Base-by-base conservation (phyloP, 179 eudicot genomes). In the Heliamphora pulchella region DNA sequence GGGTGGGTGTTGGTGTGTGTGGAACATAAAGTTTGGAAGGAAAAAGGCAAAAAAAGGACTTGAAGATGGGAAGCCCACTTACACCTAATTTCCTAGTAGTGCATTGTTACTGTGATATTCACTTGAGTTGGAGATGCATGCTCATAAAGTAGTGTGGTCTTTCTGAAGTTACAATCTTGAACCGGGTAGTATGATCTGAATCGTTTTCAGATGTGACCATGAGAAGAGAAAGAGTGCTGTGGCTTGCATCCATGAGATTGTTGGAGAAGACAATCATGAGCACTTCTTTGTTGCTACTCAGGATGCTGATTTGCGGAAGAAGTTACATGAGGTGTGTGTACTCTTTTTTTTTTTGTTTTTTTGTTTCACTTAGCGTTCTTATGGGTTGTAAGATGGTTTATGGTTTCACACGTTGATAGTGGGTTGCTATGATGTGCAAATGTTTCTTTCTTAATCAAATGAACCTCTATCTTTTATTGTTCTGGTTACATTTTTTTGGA, bases 281-380 rank as follows among this genome's bases (percentile, higher is more conserved):
- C 98, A 95, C 84, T 95, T 95, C 78, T 93, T 91, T 84, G 94
- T 95, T 65, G 97, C 89, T 66, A 91, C 94, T 53, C 98, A 95
- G 84, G 97, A 95, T 80, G 86, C 81, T 59, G 86, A 90, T 39
- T 67, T 95, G 81, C 89, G 97, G 77, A 87, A 84, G 83, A 88
- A 85, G 61, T 86, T 90, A 44, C 93, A 85, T n/a, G 85, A 91
- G 97, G 98, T 95, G 53, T 76, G 50, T 43, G 51, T 39, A 58
- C 17, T 43, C 11, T 61, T 54, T 20, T 4, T 78, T 31, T 31
- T 31, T 31, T 31, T 31, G 31, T 31, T 31, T 31, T 31, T 31
- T 31, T 31, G 41, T 67, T 67, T 14, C n/a, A 14, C 71, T 41
- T 67, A 43, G 39, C 0, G 3, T 66, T 2, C n/a, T 67, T n/a